Percentiles rank a stretch among this genome's conserved stretches.
Evolutionary conservation across 257 asterid species (phyloP).

Genomic region (Solanum pennellii): DNA sequence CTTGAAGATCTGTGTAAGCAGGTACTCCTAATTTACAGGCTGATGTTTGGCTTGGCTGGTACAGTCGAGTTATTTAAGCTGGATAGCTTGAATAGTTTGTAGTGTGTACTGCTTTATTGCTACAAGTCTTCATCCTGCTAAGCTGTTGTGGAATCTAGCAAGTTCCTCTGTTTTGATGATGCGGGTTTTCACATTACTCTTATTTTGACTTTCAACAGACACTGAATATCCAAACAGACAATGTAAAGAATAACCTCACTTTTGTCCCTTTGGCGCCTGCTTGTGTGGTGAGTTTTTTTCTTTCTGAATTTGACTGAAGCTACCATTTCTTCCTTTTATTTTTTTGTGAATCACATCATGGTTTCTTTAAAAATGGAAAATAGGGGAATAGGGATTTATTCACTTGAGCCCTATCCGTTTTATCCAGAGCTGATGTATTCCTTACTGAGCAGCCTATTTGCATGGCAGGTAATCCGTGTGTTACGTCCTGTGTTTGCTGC

Average conservation of each 20-base stretch:
- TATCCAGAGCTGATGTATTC: background rate
- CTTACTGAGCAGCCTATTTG: background rate
- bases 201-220: constrained; percentile 29
- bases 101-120: background rate
- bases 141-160: background rate
- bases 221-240: constrained; percentile 54
- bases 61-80: background rate
- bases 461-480: constrained; percentile 67
- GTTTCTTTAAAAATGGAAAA: background rate
- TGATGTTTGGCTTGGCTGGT: background rate
- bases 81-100: background rate
- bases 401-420: background rate
- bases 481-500: constrained; percentile 80
- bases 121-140: background rate
- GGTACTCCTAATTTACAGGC: constrained; percentile 25
- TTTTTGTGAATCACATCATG: background rate
- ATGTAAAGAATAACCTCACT: constrained; percentile 49
- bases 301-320: background rate
- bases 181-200: background rate
- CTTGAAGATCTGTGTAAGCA: constrained; percentile 96
- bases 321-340: background rate
- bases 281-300: constrained; percentile 62
- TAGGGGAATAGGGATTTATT: background rate
- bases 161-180: background rate
- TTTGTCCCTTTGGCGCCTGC: constrained; percentile 96